phyloP scores from a whole-genome alignment of 179 eudicot species.

The Vitellaria paradoxa region DNA sequence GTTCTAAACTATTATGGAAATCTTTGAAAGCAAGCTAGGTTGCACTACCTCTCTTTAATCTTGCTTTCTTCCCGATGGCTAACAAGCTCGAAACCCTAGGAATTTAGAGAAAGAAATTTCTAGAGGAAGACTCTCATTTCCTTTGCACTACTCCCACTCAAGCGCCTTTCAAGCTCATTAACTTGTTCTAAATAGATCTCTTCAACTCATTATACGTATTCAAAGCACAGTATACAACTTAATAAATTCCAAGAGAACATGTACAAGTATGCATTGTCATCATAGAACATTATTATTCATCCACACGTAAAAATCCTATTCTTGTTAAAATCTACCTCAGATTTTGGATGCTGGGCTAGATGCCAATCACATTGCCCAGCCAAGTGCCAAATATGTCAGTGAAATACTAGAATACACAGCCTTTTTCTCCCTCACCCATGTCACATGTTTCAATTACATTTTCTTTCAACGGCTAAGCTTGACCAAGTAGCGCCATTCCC shows the following conservation, averaged over 20 bases:
- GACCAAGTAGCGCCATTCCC: neutral
- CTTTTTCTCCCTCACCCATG: neutral
- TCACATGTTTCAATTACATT: neutral
- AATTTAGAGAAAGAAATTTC: too few species aligned
- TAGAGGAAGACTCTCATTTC: too few species aligned
- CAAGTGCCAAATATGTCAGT: neutral
- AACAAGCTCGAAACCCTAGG: too few species aligned
- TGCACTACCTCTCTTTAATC: too few species aligned
- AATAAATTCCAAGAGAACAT: neutral
- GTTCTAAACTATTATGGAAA: too few species aligned
- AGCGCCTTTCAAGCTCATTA: neutral
- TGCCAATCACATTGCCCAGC: neutral
- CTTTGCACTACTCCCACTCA: neutral
- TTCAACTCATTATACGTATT: neutral
- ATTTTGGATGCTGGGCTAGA: neutral
- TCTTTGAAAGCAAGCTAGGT: too few species aligned
- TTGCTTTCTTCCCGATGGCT: too few species aligned
- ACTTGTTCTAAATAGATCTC: neutral
- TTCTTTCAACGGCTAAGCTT: neutral
- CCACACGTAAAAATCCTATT: neutral
- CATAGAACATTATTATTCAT: neutral
- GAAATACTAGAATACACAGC: neutral
- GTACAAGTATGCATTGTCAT: neutral
- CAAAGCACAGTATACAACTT: neutral
- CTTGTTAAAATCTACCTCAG: neutral